Percentiles rank a stretch among this genome's conserved stretches.
phyloP scores from a whole-genome alignment of 305 asterid species.

The Fraxinus sp. region DNA sequence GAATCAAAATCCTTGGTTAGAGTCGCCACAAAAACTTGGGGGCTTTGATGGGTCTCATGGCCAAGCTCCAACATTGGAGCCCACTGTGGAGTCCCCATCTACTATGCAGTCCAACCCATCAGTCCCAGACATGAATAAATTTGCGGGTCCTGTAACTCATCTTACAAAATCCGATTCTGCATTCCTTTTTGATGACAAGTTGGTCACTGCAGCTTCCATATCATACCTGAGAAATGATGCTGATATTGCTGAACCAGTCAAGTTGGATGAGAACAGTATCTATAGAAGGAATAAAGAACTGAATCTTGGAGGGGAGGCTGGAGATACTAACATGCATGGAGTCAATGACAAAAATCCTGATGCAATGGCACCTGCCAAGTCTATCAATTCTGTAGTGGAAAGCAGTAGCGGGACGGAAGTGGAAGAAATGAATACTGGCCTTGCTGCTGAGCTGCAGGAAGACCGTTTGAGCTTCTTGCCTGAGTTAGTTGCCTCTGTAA shows the following conservation, averaged over 20 bases:
- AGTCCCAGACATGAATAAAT: slow-evolving; percentile 33
- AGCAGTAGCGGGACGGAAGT: slow-evolving; percentile 32
- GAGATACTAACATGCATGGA: slow-evolving; percentile 32
- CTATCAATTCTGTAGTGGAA: slow-evolving; percentile 28
- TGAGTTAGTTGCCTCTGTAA: slow-evolving; percentile 57
- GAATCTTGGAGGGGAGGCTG: slow-evolving; percentile 29
- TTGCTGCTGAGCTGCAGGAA: slow-evolving; percentile 32
- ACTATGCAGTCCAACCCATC: slow-evolving; percentile 37
- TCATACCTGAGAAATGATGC: slow-evolving; percentile 26
- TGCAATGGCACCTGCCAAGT: slow-evolving; percentile 27
- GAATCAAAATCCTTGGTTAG: slow-evolving; percentile 60
- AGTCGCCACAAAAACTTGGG: slow-evolving; percentile 51
- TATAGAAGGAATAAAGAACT: slow-evolving; percentile 36
- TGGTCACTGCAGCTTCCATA: slow-evolving; percentile 26
- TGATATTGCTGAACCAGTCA: slow-evolving; percentile 31
- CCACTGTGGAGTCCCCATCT: slow-evolving; percentile 39
- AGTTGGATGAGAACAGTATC: slow-evolving; percentile 23
- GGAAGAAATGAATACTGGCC: slow-evolving; percentile 27
- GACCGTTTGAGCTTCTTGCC: slow-evolving; percentile 58
- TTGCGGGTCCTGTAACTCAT: slow-evolving; percentile 30
- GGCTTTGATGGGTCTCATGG: slow-evolving; percentile 55
- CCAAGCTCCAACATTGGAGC: slow-evolving; percentile 40
- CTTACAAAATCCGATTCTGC: slow-evolving; percentile 35
- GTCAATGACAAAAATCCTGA: slow-evolving; percentile 29
- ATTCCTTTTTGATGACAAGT: slow-evolving; percentile 34